These are phyloP conservation scores for Fusarium hainanense DNA, from an alignment of 2,329 filamentous ascomycete genomes.

Conservation along the genomic window DNA sequence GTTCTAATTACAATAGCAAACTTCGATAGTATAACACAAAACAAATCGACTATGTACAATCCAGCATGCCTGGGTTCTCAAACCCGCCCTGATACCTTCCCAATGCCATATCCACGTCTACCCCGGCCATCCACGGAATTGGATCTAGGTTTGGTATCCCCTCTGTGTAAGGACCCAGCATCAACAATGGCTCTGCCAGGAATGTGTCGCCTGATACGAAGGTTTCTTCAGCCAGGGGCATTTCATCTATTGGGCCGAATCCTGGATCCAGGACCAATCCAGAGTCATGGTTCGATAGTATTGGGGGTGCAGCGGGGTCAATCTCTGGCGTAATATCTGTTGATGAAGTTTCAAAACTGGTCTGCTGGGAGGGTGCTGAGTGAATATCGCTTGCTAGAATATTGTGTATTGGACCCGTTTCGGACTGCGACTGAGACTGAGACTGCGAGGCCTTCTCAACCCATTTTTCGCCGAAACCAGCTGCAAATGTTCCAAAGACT, in stretches of 20 bases:
- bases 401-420: neutral
- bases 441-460: neutral
- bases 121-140: neutral
- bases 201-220: neutral
- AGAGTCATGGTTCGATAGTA: neutral
- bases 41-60: neutral
- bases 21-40: neutral
- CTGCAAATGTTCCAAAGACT: conserved; percentile 8
- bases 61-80: neutral
- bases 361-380: neutral
- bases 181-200: neutral
- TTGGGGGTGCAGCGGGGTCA: neutral
- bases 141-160: neutral
- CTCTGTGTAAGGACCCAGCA: neutral
- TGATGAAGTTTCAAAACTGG: neutral
- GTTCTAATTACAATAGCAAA: neutral
- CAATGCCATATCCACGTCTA: neutral
- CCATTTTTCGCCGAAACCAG: conserved; percentile 17
- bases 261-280: neutral
- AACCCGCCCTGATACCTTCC: neutral
- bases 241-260: neutral
- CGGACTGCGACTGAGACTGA: neutral
- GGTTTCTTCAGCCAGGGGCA: neutral
- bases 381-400: neutral
- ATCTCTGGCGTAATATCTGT: neutral